Evolutionary conservation across 768 basidiomycete genomes (phyloP), one percentile per base, ranked within the genome.

Genomic region (Podaxis sp.): DNA sequence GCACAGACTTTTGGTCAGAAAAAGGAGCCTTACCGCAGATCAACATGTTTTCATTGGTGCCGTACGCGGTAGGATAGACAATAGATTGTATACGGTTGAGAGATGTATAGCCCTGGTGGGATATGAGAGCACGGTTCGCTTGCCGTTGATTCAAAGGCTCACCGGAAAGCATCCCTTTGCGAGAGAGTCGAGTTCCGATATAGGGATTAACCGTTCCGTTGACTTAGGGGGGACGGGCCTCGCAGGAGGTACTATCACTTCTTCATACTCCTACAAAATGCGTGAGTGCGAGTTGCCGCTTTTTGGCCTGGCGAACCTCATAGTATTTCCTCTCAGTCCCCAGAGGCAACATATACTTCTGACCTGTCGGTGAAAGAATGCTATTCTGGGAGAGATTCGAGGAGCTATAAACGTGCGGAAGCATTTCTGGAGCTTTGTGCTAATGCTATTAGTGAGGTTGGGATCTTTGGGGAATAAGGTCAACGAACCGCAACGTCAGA

Each of bases 1-100:
- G 1, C 55, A n/a, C 55, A 17, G 24, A 37, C 12, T 38, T 29
- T 25, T 56, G 17, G 11, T 43, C 27, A 29, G 47, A 22, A 37
- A 40, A 64, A 65, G 61, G 40, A 51, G 36, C 75, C 82, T 64
- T 69, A 92, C 92, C 94, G 70, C 94, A 96, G 40, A 99, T 82
- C 25, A 99, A 86, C 79, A 99, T 84, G 71, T 99, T 99, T 75
- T 98, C 97, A 66, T 97, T 98, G 1, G 93, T 89, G n/a, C 84
- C 79, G 74, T 96, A 98, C 1, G 96, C 97, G 2, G 92, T 93
- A 0, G 91, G 89, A 75, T 90, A 98, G 19, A 98, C 89, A 64
- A 98, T 94, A 1, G 94, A 96, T 71, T 99, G 97, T 63, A 99
- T 90, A 65, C 97, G 84, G 72, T 99, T 99, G 65, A 99, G 79